phyloP scores from a whole-genome alignment of 2,329 filamentous ascomycete genomes.

The Mollisiaceae sp. region DNA sequence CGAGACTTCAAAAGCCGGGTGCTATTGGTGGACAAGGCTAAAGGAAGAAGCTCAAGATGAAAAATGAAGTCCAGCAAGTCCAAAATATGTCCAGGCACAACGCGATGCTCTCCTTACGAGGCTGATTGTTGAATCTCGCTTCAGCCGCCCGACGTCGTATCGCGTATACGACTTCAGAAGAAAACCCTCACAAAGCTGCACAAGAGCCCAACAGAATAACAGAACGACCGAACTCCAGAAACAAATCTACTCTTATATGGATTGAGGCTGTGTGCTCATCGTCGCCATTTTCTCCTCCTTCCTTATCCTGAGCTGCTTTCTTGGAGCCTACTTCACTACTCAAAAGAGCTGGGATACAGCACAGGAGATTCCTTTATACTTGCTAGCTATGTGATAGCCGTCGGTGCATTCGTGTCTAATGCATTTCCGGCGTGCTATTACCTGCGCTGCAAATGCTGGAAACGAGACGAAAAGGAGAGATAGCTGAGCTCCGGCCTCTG shows the following conservation, averaged over 20 bases:
- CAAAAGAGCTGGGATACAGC: neutral
- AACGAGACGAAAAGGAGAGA: neutral
- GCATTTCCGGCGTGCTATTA: neutral
- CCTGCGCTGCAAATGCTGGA: conserved; percentile 10
- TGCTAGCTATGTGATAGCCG: conserved; percentile 4
- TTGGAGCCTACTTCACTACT: neutral
- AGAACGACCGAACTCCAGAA: neutral
- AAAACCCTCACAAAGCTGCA: neutral
- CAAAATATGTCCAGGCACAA: no score
- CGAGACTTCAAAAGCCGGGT: no score
- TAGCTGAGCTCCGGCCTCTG: neutral
- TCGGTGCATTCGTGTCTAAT: conserved; percentile 2
- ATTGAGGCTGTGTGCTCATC: conserved; percentile 1
- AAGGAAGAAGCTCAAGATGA: no score
- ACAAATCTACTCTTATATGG: neutral
- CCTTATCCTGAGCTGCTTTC: neutral
- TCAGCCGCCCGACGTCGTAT: no score
- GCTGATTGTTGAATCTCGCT: no score
- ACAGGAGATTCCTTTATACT: conserved; percentile 11
- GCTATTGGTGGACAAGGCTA: no score
- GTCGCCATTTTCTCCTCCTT: neutral
- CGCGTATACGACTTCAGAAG: no score
- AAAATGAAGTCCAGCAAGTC: no score
- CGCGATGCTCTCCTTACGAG: no score
- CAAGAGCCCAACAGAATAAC: neutral